Evolutionary conservation across 306 rosid species (phyloP).

Genomic region (Amphicarpaea edgeworthii): DNA sequence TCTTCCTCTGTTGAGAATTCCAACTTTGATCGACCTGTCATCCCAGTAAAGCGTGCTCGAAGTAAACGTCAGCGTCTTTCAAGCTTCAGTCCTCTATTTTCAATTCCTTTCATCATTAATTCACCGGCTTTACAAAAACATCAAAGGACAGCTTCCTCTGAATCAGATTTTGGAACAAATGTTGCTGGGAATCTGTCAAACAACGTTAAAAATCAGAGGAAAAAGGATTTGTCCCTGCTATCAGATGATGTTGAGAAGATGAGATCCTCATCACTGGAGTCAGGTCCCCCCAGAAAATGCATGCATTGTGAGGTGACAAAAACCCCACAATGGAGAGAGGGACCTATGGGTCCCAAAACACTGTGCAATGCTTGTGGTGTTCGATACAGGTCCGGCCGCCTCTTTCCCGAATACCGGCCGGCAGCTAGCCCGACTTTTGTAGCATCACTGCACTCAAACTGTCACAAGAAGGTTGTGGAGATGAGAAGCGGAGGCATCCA

Average conservation of each 20-base stretch:
- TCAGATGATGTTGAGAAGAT: conserved; percentile 49
- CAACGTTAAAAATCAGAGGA: conserved; percentile 49
- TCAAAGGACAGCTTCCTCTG: conserved; percentile 41
- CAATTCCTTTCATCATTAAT: conserved; percentile 42
- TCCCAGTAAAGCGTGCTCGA: conserved; percentile 66
- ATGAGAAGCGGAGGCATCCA: conserved; percentile 60
- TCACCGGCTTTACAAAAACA: conserved; percentile 37
- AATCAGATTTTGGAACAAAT: conserved; percentile 46
- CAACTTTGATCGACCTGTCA: conserved; percentile 45
- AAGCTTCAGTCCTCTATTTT: conserved; percentile 44
- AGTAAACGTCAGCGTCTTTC: conserved; percentile 67
- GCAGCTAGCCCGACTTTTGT: conserved; percentile 84
- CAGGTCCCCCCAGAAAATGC: conserved; percentile 58
- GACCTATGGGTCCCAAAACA: conserved; percentile 88
- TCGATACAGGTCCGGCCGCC: conserved; percentile 88
- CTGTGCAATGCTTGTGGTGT: conserved; percentile 94
- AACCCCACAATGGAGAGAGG: conserved; percentile 96
- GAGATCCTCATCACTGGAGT: conserved; percentile 39
- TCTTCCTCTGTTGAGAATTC: conserved; percentile 66
- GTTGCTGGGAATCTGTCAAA: conserved; percentile 42
- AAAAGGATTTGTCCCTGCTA: conserved; percentile 49
- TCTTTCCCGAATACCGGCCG: conserved; percentile 85
- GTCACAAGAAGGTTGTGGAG: conserved; percentile 86
- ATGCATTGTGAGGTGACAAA: conserved; percentile 74
- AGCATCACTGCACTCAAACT: conserved; percentile 74